Evolutionary conservation across 1,139 yeast genomes (phyloP).

Genomic region (Candida dubliniensis): DNA sequence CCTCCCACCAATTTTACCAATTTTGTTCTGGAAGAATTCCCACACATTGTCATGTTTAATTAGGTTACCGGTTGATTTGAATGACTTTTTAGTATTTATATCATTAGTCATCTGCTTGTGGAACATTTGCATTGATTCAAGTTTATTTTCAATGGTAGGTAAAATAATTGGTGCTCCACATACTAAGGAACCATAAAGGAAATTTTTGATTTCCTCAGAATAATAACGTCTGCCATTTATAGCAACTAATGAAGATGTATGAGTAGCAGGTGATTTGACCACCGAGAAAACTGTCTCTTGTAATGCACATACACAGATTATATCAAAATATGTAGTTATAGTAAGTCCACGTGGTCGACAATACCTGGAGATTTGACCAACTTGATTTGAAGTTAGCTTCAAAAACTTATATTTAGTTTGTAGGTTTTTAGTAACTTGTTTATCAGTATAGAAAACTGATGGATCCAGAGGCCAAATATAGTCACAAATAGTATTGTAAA

Average conservation of each 20-base stretch:
- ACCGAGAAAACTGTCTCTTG: slow-evolving; percentile 23
- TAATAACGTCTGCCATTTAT: slow-evolving; percentile 31
- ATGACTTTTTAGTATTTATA: slow-evolving; percentile 15
- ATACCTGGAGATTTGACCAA: slow-evolving; percentile 14
- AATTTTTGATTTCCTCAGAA: slow-evolving; percentile 17
- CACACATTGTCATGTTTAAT: slow-evolving; percentile 16
- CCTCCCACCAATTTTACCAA: slow-evolving; percentile 15
- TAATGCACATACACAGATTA: slow-evolving; percentile 22
- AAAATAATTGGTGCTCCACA: slow-evolving; percentile 18
- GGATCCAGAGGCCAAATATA: slow-evolving; percentile 12
- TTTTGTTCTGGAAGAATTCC: slow-evolving; percentile 12
- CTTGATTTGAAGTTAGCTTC: slow-evolving; percentile 15
- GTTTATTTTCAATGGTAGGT: slow-evolving; percentile 13
- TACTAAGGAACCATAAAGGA: slow-evolving; percentile 22
- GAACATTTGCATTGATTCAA: slow-evolving; percentile 17
- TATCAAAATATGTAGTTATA: slow-evolving; percentile 27
- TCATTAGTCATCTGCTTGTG: slow-evolving; percentile 14
- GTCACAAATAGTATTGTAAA: slow-evolving; percentile 6
- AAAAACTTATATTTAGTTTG: slow-evolving; percentile 19
- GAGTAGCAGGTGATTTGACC: slow-evolving; percentile 11
- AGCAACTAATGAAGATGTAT: slow-evolving; percentile 20
- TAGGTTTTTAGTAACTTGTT: slow-evolving; percentile 13
- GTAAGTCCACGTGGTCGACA: slow-evolving; percentile 25
- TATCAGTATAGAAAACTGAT: slow-evolving; percentile 17
- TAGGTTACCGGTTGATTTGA: slow-evolving; percentile 17